phyloP scores from a whole-genome alignment of 768 basidiomycete genomes.

The Rhodotorula paludigena region DNA sequence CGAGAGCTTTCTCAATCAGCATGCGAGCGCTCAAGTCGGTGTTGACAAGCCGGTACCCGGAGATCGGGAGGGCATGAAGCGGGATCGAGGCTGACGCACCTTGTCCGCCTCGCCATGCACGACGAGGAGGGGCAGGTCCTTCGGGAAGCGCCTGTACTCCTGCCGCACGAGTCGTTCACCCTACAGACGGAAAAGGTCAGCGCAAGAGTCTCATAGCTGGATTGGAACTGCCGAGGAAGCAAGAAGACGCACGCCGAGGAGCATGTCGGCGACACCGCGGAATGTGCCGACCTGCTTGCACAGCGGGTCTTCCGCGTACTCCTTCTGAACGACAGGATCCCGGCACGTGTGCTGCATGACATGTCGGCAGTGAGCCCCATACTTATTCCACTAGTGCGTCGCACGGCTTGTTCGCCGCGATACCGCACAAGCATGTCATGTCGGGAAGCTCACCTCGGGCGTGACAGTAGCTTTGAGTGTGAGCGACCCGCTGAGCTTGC shows the following conservation, averaged over 20 bases:
- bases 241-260: slow-evolving; percentile 26
- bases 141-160: slow-evolving; percentile 31
- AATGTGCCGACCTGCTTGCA: slow-evolving; percentile 36
- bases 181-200: too few relatives aligned
- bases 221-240: background rate
- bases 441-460: slow-evolving; percentile 32
- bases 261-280: slow-evolving; percentile 35
- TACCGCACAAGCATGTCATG: too few relatives aligned
- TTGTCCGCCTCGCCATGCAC: slow-evolving; percentile 39
- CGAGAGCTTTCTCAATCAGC: too few relatives aligned
- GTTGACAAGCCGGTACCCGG: too few relatives aligned
- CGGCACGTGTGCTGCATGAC: slow-evolving; percentile 33
- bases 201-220: background rate
- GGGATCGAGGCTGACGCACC: background rate
- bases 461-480: slow-evolving; percentile 24
- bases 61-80: background rate
- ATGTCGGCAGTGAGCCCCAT: too few relatives aligned
- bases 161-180: slow-evolving; percentile 23
- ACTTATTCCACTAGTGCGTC: too few relatives aligned
- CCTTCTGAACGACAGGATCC: slow-evolving; percentile 20
- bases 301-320: slow-evolving; percentile 39
- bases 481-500: slow-evolving; percentile 10
- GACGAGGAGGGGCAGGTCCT: slow-evolving; percentile 32
- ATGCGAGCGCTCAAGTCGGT: background rate
- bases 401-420: too few relatives aligned